These are phyloP conservation scores for Strobilomyces echinocephalus DNA, from an alignment of 768 basidiomycete genomes.

Conservation along the genomic window DNA sequence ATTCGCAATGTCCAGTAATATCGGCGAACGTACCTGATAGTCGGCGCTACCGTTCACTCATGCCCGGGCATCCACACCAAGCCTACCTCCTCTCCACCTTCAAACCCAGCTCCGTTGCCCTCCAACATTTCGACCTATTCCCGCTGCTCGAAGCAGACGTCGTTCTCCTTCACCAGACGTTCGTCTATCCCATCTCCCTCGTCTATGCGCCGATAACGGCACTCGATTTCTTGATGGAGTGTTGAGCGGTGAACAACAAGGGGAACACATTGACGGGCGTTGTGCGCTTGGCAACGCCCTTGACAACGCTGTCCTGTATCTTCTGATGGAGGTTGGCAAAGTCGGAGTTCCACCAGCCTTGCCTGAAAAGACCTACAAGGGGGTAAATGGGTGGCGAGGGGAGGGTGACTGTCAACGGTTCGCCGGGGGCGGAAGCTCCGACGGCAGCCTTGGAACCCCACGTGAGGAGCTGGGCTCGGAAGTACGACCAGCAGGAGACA, in stretches of 20 bases:
- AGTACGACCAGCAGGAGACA: constrained; percentile 84
- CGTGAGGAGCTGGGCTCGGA: constrained; percentile 70
- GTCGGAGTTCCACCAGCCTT: constrained; percentile 82
- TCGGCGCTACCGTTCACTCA: constrained; percentile 60
- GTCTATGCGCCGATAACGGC: constrained; percentile 50
- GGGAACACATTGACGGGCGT: no score
- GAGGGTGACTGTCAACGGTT: constrained; percentile 62
- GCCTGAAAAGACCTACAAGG: constrained; percentile 80
- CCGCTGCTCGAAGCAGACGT: constrained; percentile 59
- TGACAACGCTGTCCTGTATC: constrained; percentile 63
- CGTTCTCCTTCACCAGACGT: constrained; percentile 53
- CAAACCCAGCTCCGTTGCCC: constrained; percentile 66
- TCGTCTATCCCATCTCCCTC: constrained; percentile 52
- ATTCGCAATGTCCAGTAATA: neutral
- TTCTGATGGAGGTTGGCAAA: constrained; percentile 68
- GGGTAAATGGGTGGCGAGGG: no score
- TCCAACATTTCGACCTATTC: constrained; percentile 78
- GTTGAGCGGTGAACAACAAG: constrained; percentile 62
- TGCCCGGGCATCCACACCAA: constrained; percentile 65
- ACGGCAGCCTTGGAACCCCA: constrained; percentile 45
- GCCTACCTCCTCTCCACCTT: constrained; percentile 74
- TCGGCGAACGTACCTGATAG: constrained; percentile 57
- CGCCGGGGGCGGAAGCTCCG: constrained; percentile 30
- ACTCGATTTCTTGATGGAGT: constrained; percentile 51
- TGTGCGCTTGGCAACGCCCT: constrained; percentile 67